These are phyloP conservation scores for Annulohypoxylon moriforme DNA, from an alignment of 495 filamentous ascomycete genomes.

Conservation along the genomic window DNA sequence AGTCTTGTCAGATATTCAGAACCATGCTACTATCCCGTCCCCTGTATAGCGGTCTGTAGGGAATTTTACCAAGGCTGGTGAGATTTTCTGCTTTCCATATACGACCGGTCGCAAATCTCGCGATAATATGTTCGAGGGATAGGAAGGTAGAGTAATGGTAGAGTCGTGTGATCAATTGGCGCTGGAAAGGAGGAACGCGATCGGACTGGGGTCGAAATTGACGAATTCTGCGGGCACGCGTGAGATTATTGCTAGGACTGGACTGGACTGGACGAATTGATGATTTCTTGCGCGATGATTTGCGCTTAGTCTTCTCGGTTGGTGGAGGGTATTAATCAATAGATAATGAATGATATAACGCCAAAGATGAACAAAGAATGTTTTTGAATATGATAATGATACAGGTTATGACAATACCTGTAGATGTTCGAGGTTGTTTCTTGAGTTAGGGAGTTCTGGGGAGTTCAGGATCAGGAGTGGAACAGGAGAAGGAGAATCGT, in stretches of 20 bases:
- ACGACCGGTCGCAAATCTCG: background rate
- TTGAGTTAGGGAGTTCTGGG: constrained; percentile 5
- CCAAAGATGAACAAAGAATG: background rate
- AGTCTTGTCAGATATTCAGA: constrained; percentile 8
- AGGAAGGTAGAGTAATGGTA: background rate
- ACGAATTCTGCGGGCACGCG: constrained; percentile 20
- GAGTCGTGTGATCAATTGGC: background rate
- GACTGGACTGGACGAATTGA: background rate
- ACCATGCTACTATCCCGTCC: constrained; percentile 16
- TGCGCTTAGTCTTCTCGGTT: background rate
- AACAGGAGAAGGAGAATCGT: constrained; percentile 19
- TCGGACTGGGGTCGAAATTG: constrained; percentile 14
- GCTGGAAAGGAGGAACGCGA: constrained; percentile 10
- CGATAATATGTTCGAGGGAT: background rate
- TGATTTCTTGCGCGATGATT: background rate
- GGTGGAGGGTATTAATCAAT: background rate
- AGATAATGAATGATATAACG: background rate
- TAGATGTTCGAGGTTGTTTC: background rate
- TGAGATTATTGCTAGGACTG: constrained; percentile 6
- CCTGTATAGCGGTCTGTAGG: constrained; percentile 1
- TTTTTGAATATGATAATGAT: background rate
- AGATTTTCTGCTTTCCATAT: constrained; percentile 1
- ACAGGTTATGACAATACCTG: background rate
- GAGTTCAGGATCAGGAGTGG: constrained; percentile 15
- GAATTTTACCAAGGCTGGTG: constrained; percentile 1